Conservation (phyloP, 2,329 filamentous ascomycete species). For the Colletotrichum cereale region DNA sequence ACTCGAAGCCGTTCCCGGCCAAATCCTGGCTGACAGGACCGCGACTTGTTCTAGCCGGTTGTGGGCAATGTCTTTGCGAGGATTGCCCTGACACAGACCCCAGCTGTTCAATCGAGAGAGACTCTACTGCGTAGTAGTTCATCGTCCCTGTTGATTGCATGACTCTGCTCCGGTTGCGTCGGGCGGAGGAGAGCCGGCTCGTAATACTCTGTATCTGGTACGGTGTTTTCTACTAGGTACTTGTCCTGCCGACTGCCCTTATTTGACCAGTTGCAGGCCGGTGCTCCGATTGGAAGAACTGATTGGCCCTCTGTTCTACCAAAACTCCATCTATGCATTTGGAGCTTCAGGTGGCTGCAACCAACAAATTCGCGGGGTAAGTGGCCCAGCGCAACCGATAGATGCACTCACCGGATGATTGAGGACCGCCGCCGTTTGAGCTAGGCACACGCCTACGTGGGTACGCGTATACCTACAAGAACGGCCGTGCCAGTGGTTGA, state of each 20-base stretch:
- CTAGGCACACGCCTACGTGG: conserved; percentile 2
- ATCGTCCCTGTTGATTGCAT: conserved; percentile 5
- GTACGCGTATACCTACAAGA: neutral
- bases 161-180: conserved; percentile 24
- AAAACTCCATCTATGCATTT: neutral
- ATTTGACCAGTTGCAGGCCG: neutral
- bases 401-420: neutral
- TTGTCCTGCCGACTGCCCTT: neutral
- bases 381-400: neutral
- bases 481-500: neutral
- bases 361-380: conserved; percentile 6
- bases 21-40: conserved; percentile 3
- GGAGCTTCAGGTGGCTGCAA: conserved; percentile 16
- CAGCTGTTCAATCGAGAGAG: conserved; percentile 2
- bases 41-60: neutral
- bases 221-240: neutral
- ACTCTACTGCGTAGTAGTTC: too few relatives aligned
- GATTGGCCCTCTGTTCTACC: neutral
- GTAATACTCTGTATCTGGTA: neutral
- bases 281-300: conserved; percentile 10
- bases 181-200: conserved; percentile 20
- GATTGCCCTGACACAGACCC: conserved; percentile 11
- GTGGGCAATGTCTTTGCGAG: conserved; percentile 1
- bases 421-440: neutral
- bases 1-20: neutral